Conservation (phyloP, 805 yeast genomes). For the Hanseniaspora jakobsenii region DNA sequence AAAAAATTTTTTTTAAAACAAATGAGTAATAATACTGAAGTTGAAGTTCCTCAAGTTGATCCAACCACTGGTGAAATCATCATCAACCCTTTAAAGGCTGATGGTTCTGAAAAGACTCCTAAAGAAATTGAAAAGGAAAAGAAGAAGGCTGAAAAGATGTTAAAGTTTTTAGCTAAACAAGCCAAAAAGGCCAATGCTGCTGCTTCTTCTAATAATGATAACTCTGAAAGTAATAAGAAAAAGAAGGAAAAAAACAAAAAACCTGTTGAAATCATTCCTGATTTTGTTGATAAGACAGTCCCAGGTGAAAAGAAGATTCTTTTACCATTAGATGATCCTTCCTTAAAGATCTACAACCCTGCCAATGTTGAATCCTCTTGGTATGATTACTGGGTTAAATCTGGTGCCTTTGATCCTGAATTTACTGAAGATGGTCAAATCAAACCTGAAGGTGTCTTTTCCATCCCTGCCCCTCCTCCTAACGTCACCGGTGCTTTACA, state of each 20-base stretch:
- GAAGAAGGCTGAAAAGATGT: constrained; percentile 76
- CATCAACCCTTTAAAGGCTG: constrained; percentile 30
- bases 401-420: constrained; percentile 82
- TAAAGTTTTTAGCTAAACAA: constrained; percentile 75
- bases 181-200: constrained; percentile 42
- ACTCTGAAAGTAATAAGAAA: constrained; percentile 48
- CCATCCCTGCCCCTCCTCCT: constrained; percentile 98
- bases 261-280: constrained; percentile 64
- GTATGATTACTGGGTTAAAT: constrained; percentile 93
- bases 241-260: constrained; percentile 60
- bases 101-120: constrained; percentile 50
- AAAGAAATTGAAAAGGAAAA: constrained; percentile 78
- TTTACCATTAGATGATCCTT: constrained; percentile 78
- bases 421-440: constrained; percentile 59
- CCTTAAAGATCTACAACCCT: constrained; percentile 89
- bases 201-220: constrained; percentile 18
- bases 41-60: constrained; percentile 29
- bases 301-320: constrained; percentile 87
- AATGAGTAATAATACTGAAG: no score
- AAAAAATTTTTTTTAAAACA: no score
- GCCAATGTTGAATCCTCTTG: constrained; percentile 88
- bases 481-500: constrained; percentile 97
- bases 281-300: constrained; percentile 67
- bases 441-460: constrained; percentile 73
- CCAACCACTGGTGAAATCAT: constrained; percentile 30